Evolutionary conservation across 495 filamentous ascomycete genomes (phyloP).

Genomic region (Penicillium odoratum): DNA sequence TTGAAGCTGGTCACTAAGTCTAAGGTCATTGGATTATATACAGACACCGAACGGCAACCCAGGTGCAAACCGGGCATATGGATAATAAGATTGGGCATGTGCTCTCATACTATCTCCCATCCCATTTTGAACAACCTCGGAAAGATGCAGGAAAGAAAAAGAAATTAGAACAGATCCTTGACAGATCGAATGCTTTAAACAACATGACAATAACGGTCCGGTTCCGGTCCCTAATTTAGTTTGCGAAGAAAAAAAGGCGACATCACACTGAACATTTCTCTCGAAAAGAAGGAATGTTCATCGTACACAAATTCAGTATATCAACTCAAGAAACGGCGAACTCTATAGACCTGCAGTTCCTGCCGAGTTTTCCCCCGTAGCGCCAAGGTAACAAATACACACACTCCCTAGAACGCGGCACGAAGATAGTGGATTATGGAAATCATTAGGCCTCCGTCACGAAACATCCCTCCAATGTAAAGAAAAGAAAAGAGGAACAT

Average conservation of each 20-base stretch:
- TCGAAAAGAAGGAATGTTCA: not conserved
- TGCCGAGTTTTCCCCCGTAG: constrained; percentile 42
- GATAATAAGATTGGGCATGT: too few relatives aligned
- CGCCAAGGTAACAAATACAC: constrained; percentile 43
- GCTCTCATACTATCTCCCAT: not conserved
- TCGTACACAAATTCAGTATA: constrained; percentile 27
- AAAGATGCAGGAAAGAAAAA: not conserved
- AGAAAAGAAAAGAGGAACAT: constrained; percentile 18
- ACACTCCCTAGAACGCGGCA: constrained; percentile 39
- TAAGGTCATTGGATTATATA: too few relatives aligned
- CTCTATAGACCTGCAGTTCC: constrained; percentile 42
- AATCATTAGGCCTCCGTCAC: constrained; percentile 40
- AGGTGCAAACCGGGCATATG: too few relatives aligned
- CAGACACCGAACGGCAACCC: too few relatives aligned
- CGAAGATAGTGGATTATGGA: constrained; percentile 42
- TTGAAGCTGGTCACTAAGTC: too few relatives aligned
- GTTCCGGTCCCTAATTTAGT: constrained; percentile 21
- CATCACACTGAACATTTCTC: constrained; percentile 9
- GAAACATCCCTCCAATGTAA: constrained; percentile 27
- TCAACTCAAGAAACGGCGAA: constrained; percentile 30
- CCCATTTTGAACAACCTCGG: not conserved
- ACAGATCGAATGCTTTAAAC: constrained; percentile 7
- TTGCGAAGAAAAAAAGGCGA: constrained; percentile 12
- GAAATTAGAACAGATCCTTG: not conserved
- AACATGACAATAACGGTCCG: constrained; percentile 25